Percentiles rank a stretch among this genome's conserved stretches.
Evolutionary conservation across 345 rosid genomes (phyloP).

Genomic region (Litchi chinensis): DNA sequence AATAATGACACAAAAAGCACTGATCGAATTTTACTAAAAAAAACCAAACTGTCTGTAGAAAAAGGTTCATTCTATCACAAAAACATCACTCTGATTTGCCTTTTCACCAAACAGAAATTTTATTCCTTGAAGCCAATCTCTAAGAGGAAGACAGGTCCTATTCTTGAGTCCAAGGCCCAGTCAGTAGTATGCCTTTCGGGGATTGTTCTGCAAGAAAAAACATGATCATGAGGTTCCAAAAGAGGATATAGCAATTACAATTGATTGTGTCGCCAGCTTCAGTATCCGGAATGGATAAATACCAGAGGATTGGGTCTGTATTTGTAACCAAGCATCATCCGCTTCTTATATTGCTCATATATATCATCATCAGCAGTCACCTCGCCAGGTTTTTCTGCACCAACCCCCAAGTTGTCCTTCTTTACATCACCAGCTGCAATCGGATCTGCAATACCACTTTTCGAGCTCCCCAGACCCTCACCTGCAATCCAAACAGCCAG

Average conservation of each 20-base stretch:
- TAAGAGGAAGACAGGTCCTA: neutral
- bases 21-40: neutral
- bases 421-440: conserved; percentile 87
- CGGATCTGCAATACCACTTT: conserved; percentile 90
- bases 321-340: conserved; percentile 99
- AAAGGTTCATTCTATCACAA: neutral
- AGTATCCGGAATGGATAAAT: conserved; percentile 1
- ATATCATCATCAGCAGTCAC: conserved; percentile 91
- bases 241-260: neutral
- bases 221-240: neutral
- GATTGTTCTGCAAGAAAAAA: conserved; percentile 54
- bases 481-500: conserved; percentile 50
- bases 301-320: conserved; percentile 97
- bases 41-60: neutral
- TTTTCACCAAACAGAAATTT: neutral
- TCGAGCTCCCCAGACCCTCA: conserved; percentile 96
- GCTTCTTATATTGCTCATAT: conserved; percentile 98
- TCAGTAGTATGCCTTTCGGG: conserved; percentile 73
- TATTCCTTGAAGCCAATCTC: neutral
- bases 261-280: neutral
- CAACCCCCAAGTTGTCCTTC: conserved; percentile 90
- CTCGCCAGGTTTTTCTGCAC: conserved; percentile 92
- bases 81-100: neutral
- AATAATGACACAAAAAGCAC: neutral
- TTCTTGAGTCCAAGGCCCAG: neutral